These are phyloP conservation scores for Ogataea zsoltii DNA, from an alignment of 805 yeast genomes.

Conservation along the genomic window DNA sequence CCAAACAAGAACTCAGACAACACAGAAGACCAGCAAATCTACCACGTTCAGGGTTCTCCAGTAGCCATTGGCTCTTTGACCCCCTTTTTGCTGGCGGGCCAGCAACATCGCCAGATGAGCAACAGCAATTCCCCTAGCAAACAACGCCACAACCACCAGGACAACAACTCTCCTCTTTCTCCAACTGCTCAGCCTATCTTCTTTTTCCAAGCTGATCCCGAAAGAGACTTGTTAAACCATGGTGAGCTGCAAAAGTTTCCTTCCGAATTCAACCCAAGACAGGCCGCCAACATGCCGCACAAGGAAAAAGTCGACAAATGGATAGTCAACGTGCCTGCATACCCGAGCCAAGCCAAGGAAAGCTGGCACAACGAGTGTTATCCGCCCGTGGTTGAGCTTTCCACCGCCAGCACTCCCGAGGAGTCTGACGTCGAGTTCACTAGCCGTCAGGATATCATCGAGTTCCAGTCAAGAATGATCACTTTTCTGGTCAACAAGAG, in stretches of 20 bases:
- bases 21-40: constrained; percentile 8
- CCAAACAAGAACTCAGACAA: constrained; percentile 12
- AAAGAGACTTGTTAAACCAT: constrained; percentile 12
- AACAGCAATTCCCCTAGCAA: constrained; percentile 15
- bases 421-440: constrained; percentile 31
- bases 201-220: constrained; percentile 17
- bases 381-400: constrained; percentile 44
- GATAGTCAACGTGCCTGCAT: constrained; percentile 60
- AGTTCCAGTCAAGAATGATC: constrained; percentile 53
- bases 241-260: constrained; percentile 39
- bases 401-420: constrained; percentile 24
- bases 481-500: constrained; percentile 44
- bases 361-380: constrained; percentile 48
- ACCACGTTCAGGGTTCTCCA: constrained; percentile 18
- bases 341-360: constrained; percentile 25
- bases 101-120: constrained; percentile 15
- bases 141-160: constrained; percentile 14
- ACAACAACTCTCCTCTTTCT: constrained; percentile 15
- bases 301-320: constrained; percentile 66
- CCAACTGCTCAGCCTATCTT: constrained; percentile 19
- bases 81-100: constrained; percentile 18
- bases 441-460: constrained; percentile 49
- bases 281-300: constrained; percentile 61
- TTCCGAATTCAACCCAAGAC: constrained; percentile 58
- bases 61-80: constrained; percentile 19